phyloP scores from a whole-genome alignment of 768 basidiomycete genomes.

The Favolaschia claudopus region DNA sequence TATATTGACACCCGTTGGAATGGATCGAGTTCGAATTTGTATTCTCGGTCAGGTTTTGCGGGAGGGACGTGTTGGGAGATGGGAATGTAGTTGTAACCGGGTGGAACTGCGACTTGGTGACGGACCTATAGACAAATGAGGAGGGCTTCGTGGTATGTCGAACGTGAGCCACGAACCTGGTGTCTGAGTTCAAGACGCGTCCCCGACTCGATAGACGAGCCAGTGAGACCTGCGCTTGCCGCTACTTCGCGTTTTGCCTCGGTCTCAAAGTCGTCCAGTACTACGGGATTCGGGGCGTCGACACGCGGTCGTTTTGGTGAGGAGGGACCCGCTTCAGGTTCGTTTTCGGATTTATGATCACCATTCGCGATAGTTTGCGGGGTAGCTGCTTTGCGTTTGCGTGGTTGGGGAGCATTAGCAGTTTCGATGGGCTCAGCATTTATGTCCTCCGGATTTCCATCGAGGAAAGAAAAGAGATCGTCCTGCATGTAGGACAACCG shows the following conservation, averaged over 20 bases:
- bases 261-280: constrained; percentile 94
- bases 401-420: constrained; percentile 11
- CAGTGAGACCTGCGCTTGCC: constrained; percentile 87
- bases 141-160: neutral
- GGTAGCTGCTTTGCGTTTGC: constrained; percentile 53
- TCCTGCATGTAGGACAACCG: constrained; percentile 45
- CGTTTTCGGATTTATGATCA: constrained; percentile 31
- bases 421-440: no score
- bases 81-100: constrained; percentile 88
- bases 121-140: constrained; percentile 66
- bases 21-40: constrained; percentile 96
- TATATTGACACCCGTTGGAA: constrained; percentile 95
- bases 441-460: constrained; percentile 51
- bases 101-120: constrained; percentile 96
- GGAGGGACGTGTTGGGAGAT: constrained; percentile 93
- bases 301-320: constrained; percentile 65
- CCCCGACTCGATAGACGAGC: constrained; percentile 65
- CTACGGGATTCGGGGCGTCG: constrained; percentile 73
- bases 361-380: constrained; percentile 30
- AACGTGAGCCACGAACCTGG: constrained; percentile 58
- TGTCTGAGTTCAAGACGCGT: constrained; percentile 80
- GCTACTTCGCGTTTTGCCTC: constrained; percentile 93
- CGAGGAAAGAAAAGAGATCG: constrained; percentile 77
- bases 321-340: constrained; percentile 47
- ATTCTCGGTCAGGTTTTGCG: constrained; percentile 88